Percentiles rank a stretch among this genome's conserved stretches.
These are phyloP conservation scores for Fraxinus velutina DNA, from an alignment of 305 asterid genomes.

Conservation along the genomic window DNA sequence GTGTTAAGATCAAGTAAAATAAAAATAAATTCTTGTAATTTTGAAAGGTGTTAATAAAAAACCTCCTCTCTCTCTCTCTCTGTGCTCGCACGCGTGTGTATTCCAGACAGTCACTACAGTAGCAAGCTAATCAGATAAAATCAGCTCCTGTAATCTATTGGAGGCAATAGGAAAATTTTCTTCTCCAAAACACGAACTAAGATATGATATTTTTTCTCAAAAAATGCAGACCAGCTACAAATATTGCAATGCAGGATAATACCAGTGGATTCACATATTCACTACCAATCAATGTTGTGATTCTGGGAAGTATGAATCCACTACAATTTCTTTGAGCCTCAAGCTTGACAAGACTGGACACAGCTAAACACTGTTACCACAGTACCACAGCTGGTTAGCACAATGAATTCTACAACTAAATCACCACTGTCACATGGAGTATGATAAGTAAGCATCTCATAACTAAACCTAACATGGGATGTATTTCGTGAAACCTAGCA, in stretches of 20 bases:
- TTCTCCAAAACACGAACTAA: neutral
- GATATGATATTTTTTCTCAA: neutral
- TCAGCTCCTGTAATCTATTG: neutral
- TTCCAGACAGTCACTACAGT: neutral
- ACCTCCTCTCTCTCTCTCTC: neutral
- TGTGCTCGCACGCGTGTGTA: too few species aligned
- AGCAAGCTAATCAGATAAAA: neutral
- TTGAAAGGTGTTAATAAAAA: neutral
- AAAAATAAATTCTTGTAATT: neutral
- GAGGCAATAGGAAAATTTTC: neutral
- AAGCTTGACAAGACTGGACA: neutral
- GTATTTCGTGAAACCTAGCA: neutral
- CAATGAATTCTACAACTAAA: slow-evolving; percentile 6
- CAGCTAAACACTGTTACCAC: neutral
- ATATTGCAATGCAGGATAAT: neutral
- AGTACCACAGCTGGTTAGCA: neutral
- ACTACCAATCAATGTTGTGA: neutral
- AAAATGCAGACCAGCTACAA: neutral
- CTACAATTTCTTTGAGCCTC: neutral
- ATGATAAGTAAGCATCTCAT: neutral
- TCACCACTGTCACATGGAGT: slow-evolving; percentile 9
- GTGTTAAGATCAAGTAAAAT: neutral
- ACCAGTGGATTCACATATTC: neutral
- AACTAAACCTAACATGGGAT: neutral
- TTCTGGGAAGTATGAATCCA: neutral